phyloP scores from a whole-genome alignment of 352 stramenopile genomes.

The Saprolegnia parasitica region DNA sequence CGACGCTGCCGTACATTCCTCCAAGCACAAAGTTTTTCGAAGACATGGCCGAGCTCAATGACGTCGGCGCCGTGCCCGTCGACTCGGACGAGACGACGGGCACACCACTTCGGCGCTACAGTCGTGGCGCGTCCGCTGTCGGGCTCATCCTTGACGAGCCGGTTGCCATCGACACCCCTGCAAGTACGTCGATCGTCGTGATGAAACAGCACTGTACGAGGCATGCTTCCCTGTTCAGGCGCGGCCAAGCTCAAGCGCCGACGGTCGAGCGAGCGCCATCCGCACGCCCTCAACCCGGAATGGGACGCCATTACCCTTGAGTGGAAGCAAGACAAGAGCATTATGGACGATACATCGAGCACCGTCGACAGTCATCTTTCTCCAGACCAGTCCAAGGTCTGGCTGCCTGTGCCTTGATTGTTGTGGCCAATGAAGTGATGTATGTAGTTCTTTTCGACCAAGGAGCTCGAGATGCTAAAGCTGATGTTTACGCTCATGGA shows the following conservation, averaged over 20 bases:
- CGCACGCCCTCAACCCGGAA: slow-evolving; percentile 57
- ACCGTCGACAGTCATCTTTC: slow-evolving; percentile 37
- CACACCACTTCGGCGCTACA: neutral
- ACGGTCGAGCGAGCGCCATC: slow-evolving; percentile 73
- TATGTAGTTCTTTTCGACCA: slow-evolving; percentile 39
- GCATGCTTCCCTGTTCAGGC: neutral
- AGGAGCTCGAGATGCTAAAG: slow-evolving; percentile 75
- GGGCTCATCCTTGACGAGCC: neutral
- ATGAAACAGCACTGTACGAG: neutral
- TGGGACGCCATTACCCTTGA: slow-evolving; percentile 30
- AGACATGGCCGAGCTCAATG: slow-evolving; percentile 47
- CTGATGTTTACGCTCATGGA: slow-evolving; percentile 79
- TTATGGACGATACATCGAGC: neutral
- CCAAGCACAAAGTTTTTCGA: slow-evolving; percentile 82
- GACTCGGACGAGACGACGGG: neutral
- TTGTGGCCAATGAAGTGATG: slow-evolving; percentile 26
- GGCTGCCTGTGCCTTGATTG: neutral
- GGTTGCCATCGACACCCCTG: neutral
- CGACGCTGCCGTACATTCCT: slow-evolving; percentile 73
- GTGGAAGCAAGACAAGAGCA: neutral
- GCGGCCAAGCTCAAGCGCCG: slow-evolving; percentile 41
- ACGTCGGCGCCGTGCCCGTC: neutral
- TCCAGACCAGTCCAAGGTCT: neutral
- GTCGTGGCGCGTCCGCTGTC: neutral
- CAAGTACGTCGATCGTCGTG: slow-evolving; percentile 10